phyloP scores from a whole-genome alignment of 2,329 filamentous ascomycete species.

The Corynespora cassiicola region DNA sequence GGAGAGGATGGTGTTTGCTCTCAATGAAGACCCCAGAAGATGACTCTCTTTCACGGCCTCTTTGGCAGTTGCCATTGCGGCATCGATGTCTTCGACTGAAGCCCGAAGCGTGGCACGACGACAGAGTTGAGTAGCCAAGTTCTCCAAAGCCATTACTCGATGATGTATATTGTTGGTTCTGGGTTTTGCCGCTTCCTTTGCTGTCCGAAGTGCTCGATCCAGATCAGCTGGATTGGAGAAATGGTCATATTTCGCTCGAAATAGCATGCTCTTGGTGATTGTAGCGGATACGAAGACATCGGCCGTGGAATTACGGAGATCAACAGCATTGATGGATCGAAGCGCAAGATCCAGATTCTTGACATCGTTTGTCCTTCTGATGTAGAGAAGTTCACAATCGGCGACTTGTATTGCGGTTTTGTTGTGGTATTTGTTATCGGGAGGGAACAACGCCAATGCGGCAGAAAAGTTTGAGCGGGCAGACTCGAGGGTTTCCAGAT shows the following conservation, averaged over 20 bases:
- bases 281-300: not conserved
- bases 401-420: too few species aligned
- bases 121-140: not conserved
- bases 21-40: not conserved
- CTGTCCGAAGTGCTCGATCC: not conserved
- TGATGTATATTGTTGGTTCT: too few species aligned
- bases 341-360: too few species aligned
- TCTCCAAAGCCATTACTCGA: too few species aligned
- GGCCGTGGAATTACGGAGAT: not conserved
- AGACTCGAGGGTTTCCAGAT: too few species aligned
- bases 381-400: too few species aligned
- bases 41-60: not conserved
- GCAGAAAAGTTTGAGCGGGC: too few species aligned
- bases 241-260: not conserved
- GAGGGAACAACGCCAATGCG: too few species aligned
- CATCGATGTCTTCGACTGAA: conserved; percentile 5
- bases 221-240: conserved; percentile 1
- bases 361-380: too few species aligned
- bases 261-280: conserved; percentile 1
- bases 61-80: conserved; percentile 8
- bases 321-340: conserved; percentile 2
- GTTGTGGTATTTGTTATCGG: too few species aligned
- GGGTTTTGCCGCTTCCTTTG: not conserved
- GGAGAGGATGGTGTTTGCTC: not conserved
- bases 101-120: not conserved